phyloP scores from a whole-genome alignment of 306 rosid genomes.

The Cucurbita argyrosperma region DNA sequence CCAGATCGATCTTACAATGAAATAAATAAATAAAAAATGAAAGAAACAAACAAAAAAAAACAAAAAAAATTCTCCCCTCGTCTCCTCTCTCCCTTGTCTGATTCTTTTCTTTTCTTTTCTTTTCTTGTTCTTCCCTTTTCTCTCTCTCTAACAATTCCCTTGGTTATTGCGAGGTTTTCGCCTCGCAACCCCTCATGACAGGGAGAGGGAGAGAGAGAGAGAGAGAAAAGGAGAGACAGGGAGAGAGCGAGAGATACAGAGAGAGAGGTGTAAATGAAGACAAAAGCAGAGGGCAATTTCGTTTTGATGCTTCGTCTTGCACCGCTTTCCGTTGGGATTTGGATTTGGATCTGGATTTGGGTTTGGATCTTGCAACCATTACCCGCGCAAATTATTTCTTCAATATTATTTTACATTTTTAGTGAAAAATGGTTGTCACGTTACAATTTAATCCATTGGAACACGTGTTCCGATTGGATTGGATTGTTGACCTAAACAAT shows the following conservation, averaged over 20 bases:
- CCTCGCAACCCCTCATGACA: background rate
- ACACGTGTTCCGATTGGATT: too few species aligned
- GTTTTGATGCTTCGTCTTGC: background rate
- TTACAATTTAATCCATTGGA: too few species aligned
- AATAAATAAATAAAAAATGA: background rate
- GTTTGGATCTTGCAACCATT: background rate
- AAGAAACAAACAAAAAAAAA: background rate
- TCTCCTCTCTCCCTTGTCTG: background rate
- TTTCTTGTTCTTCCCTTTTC: background rate
- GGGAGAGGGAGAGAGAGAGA: background rate
- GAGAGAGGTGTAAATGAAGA: background rate
- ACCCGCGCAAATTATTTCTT: background rate
- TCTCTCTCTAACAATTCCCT: constrained; percentile 2
- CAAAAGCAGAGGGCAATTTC: background rate
- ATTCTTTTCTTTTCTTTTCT: background rate
- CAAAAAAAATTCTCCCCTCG: background rate
- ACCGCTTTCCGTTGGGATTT: background rate
- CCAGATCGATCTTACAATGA: background rate
- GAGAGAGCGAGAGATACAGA: background rate
- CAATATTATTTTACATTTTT: background rate
- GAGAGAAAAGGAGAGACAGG: background rate
- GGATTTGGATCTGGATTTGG: background rate
- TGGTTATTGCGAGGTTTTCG: background rate
- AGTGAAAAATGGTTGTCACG: too few species aligned
- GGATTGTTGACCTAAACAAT: too few species aligned